Base-by-base conservation (phyloP, 345 rosid species). In the Hibiscus mutabilis region DNA sequence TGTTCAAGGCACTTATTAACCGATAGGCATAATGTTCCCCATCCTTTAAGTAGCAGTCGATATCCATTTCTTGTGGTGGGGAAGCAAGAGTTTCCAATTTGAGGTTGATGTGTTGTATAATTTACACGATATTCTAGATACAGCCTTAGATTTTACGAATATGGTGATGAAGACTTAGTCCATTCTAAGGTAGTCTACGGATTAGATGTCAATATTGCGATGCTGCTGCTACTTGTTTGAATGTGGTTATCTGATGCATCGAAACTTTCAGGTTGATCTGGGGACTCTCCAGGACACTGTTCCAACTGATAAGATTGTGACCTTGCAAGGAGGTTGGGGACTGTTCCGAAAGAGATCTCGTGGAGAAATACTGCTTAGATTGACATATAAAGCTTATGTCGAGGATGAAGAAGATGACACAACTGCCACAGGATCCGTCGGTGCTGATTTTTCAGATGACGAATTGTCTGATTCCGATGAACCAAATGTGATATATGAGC, bases 331-430 rank as follows among this genome's bases (percentile, higher is more conserved):
- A 64, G 90, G 92, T 42, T 90, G 94, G 99, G 91, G 89, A 82
- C 63, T 86, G 70, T 84, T 90, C 18, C 68, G 92, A 63, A 90
- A 87, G 74, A 80, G 94, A 27, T 84, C 96, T 76, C 72, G 90
- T 27, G 99, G 99, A 69, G 97, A 92, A 81, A 74, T 95, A 72
- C 78, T 90, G 46, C 89, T 95, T 74, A 88, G 99, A 73, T 89
- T 95, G 59, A 95, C 98, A 59, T 95, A 92, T 79, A 95, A 95
- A 86, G 97, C 87, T 61, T 95, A 92, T 73, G 98, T 92, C 73
- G 98, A 95, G 84, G 99, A 95, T 69, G 99, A 92, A 84, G 99
- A 92, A 75, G 98, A 95, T 77, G 96, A 89, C 73, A 83, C 77
- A 59, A 55, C 79, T 58, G 77, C 69, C 57, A 84, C 79, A 63